Conservation (phyloP, 306 rosid genomes). For the Quercus mongolica region DNA sequence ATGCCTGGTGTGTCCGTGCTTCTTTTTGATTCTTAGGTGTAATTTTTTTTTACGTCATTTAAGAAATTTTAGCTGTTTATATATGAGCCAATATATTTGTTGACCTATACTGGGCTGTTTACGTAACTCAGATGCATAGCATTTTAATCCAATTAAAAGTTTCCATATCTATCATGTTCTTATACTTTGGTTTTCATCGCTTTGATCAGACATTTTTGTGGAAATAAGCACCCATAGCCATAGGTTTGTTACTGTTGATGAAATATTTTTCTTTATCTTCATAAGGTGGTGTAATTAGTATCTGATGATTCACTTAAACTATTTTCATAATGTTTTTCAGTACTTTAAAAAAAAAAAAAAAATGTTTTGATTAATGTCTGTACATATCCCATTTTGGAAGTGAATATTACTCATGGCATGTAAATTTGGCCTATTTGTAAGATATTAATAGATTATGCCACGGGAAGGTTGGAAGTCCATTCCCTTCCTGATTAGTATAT, state of each 20-base stretch:
- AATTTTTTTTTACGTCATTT: neutral
- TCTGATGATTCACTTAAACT: neutral
- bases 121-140: neutral
- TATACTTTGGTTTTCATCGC: neutral
- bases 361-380: neutral
- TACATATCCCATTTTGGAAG: neutral
- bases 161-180: neutral
- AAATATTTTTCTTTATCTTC: neutral
- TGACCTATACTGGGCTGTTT: neutral
- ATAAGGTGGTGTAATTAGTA: neutral
- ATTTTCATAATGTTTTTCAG: neutral
- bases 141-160: neutral
- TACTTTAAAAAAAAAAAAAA: neutral
- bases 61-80: neutral
- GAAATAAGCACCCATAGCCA: neutral
- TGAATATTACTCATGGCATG: neutral
- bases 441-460: neutral
- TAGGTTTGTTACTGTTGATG: neutral
- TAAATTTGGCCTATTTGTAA: neutral
- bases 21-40: neutral
- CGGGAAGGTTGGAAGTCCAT: neutral
- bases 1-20: slow-evolving; percentile 45
- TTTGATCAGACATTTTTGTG: neutral
- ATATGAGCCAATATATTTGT: neutral
- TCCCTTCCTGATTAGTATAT: neutral